Evolutionary conservation across 2,329 filamentous ascomycete species (phyloP).

Genomic region (Fusarium equiseti): DNA sequence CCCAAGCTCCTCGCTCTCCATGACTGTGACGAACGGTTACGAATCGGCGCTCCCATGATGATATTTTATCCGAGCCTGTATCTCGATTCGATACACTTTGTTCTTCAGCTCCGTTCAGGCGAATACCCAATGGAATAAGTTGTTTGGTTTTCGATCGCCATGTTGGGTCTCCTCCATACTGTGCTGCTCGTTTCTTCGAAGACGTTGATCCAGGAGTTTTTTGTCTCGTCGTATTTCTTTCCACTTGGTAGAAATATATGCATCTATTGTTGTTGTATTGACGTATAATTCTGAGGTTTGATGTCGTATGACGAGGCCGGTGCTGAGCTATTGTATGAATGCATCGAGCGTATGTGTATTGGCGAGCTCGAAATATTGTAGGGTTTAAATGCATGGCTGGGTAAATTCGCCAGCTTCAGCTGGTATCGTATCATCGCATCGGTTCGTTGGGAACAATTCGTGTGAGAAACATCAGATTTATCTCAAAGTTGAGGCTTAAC

Average conservation of each 20-base stretch:
- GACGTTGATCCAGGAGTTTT: slow-evolving; percentile 14
- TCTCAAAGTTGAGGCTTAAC: not conserved
- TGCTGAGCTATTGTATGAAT: slow-evolving; percentile 9
- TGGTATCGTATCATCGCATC: slow-evolving; percentile 43
- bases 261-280: slow-evolving; percentile 4
- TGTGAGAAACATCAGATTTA: slow-evolving; percentile 12
- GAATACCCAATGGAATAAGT: slow-evolving; percentile 25
- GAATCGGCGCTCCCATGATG: slow-evolving; percentile 39
- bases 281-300: slow-evolving; percentile 24
- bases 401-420: slow-evolving; percentile 36
- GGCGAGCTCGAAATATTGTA: slow-evolving; percentile 31
- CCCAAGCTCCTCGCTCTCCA: slow-evolving; percentile 47
- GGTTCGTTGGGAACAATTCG: slow-evolving; percentile 1
- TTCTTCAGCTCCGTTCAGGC: not conserved
- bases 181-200: not conserved
- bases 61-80: slow-evolving; percentile 20
- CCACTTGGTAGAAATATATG: slow-evolving; percentile 16
- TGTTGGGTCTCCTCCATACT: slow-evolving; percentile 33
- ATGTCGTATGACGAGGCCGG: slow-evolving; percentile 33
- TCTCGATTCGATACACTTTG: not conserved
- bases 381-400: slow-evolving; percentile 50
- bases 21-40: slow-evolving; percentile 34
- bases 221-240: slow-evolving; percentile 3
- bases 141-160: slow-evolving; percentile 26
- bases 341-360: slow-evolving; percentile 18